Percentiles rank a stretch among this genome's conserved stretches.
These are phyloP conservation scores for Micractinium sp. DNA, from an alignment of 139 green algal genomes.

Conservation along the genomic window DNA sequence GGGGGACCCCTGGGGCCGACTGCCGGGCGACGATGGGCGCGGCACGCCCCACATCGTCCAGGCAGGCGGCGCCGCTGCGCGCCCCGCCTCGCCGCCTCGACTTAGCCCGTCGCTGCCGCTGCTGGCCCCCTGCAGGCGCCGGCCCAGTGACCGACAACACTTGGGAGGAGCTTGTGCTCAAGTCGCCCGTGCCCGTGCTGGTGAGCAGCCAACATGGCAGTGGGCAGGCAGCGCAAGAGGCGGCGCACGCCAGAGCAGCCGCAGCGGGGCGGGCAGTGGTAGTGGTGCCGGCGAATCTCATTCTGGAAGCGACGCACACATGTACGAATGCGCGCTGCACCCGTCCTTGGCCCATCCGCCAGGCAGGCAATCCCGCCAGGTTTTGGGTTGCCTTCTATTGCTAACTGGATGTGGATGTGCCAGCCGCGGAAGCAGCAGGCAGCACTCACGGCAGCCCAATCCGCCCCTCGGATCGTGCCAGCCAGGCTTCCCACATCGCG, in stretches of 20 bases:
- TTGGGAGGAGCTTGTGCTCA: slow-evolving; percentile 88
- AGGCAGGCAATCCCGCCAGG: no score
- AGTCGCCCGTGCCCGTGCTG: slow-evolving; percentile 54
- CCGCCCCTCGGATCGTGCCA: no score
- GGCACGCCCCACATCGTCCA: not conserved
- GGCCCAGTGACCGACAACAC: slow-evolving; percentile 83
- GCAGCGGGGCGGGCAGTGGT: no score
- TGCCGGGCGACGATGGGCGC: no score
- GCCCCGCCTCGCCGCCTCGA: not conserved
- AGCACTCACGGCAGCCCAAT: no score
- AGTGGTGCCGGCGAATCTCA: no score
- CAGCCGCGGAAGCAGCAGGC: not conserved
- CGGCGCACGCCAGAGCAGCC: not conserved
- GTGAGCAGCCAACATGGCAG: not conserved
- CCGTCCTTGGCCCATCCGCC: no score
- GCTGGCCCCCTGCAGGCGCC: slow-evolving; percentile 47
- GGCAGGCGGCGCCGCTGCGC: no score
- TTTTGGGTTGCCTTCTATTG: no score
- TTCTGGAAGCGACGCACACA: not conserved
- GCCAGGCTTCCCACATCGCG: no score
- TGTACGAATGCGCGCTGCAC: not conserved
- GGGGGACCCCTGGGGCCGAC: no score
- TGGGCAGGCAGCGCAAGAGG: not conserved
- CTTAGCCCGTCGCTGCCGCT: not conserved
- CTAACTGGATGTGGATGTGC: no score